Evolutionary conservation across 495 filamentous ascomycete genomes (phyloP).

Genomic region (Neohortaea acidophila): DNA sequence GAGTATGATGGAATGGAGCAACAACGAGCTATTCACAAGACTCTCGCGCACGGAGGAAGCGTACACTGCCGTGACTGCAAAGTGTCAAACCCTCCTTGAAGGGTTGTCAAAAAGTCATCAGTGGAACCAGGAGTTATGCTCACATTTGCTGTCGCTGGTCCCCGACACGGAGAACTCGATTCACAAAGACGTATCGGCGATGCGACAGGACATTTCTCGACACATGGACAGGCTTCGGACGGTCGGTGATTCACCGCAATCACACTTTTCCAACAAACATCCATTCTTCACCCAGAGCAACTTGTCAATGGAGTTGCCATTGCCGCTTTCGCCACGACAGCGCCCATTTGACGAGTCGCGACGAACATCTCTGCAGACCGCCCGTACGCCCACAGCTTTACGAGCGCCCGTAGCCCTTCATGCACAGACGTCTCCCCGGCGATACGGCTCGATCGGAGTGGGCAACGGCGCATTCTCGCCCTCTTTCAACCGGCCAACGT

Average conservation of each 20-base stretch:
- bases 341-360: conserved; percentile 72
- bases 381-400: conserved; percentile 39
- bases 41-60: conserved; percentile 72
- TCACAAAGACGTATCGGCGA: conserved; percentile 49
- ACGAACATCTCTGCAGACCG: conserved; percentile 37
- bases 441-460: conserved; percentile 71
- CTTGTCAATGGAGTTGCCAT: conserved; percentile 43
- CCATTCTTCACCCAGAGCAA: conserved; percentile 58
- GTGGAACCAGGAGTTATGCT: conserved; percentile 66
- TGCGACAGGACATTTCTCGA: conserved; percentile 75
- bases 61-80: conserved; percentile 58
- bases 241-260: conserved; percentile 66
- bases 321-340: conserved; percentile 85
- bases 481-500: conserved; percentile 41
- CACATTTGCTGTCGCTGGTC: conserved; percentile 51
- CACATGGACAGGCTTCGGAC: conserved; percentile 57
- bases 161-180: conserved; percentile 48
- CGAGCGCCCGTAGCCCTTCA: conserved; percentile 68
- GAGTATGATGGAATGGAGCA: conserved; percentile 58
- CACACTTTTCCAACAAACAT: conserved; percentile 56
- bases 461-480: conserved; percentile 39
- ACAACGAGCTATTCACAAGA: conserved; percentile 65
- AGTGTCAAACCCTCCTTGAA: conserved; percentile 69
- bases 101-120: conserved; percentile 64
- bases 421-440: conserved; percentile 60